phyloP scores from a whole-genome alignment of 768 basidiomycete genomes.

The Suillus occidentalis region DNA sequence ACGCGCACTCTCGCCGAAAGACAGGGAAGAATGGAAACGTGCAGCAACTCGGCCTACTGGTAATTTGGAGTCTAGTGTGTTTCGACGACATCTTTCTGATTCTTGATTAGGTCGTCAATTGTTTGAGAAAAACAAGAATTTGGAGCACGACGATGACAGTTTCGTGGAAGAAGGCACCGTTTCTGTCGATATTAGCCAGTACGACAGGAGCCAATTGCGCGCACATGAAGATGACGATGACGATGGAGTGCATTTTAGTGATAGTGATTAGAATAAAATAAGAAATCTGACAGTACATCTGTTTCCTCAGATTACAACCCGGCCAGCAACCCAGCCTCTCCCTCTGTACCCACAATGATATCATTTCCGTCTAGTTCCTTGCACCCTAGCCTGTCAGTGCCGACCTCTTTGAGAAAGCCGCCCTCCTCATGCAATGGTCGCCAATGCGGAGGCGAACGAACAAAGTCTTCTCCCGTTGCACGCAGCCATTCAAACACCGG shows the following conservation, averaged over 20 bases:
- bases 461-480: slow-evolving; percentile 53
- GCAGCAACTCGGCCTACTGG: slow-evolving; percentile 64
- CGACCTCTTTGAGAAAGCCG: slow-evolving; percentile 63
- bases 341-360: slow-evolving; percentile 52
- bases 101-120: slow-evolving; percentile 77
- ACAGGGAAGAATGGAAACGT: slow-evolving; percentile 82
- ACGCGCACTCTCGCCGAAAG: slow-evolving; percentile 70
- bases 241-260: slow-evolving; percentile 71
- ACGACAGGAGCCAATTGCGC: slow-evolving; percentile 64
- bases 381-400: slow-evolving; percentile 55
- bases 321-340: slow-evolving; percentile 55
- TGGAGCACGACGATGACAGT: slow-evolving; percentile 72
- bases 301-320: slow-evolving; percentile 46
- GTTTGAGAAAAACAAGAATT: slow-evolving; percentile 79
- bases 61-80: slow-evolving; percentile 32
- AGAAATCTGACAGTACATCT: slow-evolving; percentile 13
- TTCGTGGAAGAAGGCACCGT: slow-evolving; percentile 83
- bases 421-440: slow-evolving; percentile 47
- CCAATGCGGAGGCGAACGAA: slow-evolving; percentile 33
- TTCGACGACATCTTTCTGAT: slow-evolving; percentile 9
- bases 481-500: slow-evolving; percentile 75
- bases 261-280: slow-evolving; percentile 65
- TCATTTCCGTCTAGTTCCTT: slow-evolving; percentile 55
- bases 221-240: slow-evolving; percentile 53
- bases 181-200: slow-evolving; percentile 88